A percentile compares a stretch with the other conserved stretches of the same genome.
phyloP scores from a whole-genome alignment of 345 rosid genomes.

The Hibiscus tridactylites region DNA sequence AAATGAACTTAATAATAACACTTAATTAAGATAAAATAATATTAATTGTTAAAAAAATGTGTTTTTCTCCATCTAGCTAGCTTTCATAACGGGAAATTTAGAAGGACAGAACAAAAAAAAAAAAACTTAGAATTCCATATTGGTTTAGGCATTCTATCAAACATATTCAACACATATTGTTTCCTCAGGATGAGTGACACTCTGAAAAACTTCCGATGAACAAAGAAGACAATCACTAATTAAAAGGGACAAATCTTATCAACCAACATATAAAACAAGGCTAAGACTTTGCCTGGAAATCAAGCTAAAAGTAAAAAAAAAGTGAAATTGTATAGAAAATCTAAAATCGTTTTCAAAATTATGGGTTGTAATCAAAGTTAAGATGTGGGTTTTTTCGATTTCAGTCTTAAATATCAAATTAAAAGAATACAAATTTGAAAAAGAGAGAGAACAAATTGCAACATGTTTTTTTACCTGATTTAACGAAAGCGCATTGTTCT shows the following conservation, averaged over 20 bases:
- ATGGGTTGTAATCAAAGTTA: background rate
- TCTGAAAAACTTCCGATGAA: background rate
- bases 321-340: background rate
- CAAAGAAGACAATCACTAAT: background rate
- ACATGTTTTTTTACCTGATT: background rate
- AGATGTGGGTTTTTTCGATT: background rate
- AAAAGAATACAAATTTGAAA: background rate
- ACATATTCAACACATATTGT: background rate
- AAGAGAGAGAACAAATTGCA: background rate
- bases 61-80: too few relatives aligned
- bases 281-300: background rate
- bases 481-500: too few relatives aligned
- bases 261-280: background rate
- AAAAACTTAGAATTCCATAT: too few relatives aligned
- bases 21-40: background rate
- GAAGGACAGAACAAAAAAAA: too few relatives aligned
- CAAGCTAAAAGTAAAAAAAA: background rate
- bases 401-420: background rate
- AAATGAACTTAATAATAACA: background rate
- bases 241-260: background rate
- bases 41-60: background rate
- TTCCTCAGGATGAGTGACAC: background rate
- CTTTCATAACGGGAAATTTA: too few relatives aligned
- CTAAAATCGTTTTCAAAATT: background rate
- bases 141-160: conserved; percentile 1